Evolutionary conservation across 2,329 filamentous ascomycete genomes (phyloP).

Genomic region (Aquanectria penicillioides): DNA sequence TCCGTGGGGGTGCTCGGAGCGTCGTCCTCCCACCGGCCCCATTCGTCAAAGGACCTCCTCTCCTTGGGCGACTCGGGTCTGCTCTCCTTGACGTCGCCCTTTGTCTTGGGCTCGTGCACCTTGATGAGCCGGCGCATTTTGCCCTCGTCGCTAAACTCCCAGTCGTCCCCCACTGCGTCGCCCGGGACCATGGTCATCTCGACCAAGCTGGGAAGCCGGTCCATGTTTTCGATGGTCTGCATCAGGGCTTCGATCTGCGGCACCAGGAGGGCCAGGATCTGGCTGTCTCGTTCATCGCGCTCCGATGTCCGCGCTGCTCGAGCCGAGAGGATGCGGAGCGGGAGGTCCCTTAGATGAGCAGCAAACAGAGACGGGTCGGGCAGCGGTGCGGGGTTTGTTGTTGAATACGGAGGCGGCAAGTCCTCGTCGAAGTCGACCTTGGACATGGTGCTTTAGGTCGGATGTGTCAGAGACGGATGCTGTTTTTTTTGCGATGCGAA

Average conservation of each 20-base stretch:
- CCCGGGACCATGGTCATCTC: conserved; percentile 59
- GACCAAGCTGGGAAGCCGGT: conserved; percentile 46
- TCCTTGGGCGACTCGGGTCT: not conserved
- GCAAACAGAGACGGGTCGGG: conserved; percentile 44
- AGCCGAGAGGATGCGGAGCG: conserved; percentile 48
- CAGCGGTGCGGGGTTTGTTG: conserved; percentile 28
- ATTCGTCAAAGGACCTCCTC: conserved; percentile 56
- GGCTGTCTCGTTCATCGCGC: conserved; percentile 51
- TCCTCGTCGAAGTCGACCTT: conserved; percentile 26
- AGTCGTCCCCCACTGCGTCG: conserved; percentile 48
- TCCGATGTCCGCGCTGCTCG: conserved; percentile 46
- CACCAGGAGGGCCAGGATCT: conserved; percentile 51
- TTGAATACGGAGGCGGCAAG: conserved; percentile 39
- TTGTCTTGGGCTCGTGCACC: conserved; percentile 32
- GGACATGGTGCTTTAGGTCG: conserved; percentile 8
- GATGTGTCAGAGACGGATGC: no score
- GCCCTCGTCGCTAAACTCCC: conserved; percentile 48
- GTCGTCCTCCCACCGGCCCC: conserved; percentile 54
- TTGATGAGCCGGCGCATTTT: conserved; percentile 46
- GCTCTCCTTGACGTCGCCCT: conserved; percentile 21
- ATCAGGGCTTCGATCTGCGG: conserved; percentile 56
- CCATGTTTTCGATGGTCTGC: conserved; percentile 47
- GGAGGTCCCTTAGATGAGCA: conserved; percentile 49
- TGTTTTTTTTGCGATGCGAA: no score
- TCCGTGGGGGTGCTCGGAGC: conserved; percentile 4